These are phyloP conservation scores for Amanita fuliginea DNA, from an alignment of 768 basidiomycete species.

Conservation along the genomic window DNA sequence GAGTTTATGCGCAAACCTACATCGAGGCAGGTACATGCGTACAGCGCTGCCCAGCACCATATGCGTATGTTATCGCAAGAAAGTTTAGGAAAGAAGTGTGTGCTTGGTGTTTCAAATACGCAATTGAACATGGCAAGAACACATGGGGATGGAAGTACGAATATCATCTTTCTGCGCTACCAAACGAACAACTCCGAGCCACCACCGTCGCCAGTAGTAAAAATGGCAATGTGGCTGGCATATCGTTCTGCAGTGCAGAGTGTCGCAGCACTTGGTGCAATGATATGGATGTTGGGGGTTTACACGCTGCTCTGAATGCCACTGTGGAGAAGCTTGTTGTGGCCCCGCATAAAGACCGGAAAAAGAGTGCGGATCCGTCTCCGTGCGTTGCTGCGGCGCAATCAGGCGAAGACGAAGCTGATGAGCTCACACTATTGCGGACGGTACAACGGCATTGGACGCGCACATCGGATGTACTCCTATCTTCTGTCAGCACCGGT, in stretches of 20 bases:
- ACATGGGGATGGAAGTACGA: slow-evolving; percentile 33
- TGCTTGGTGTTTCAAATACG: slow-evolving; percentile 52
- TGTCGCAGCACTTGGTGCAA: slow-evolving; percentile 34
- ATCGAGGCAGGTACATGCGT: slow-evolving; percentile 34
- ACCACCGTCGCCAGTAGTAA: too few species aligned
- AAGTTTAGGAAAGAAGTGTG: slow-evolving; percentile 61
- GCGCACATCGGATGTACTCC: neutral
- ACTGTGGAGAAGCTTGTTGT: neutral
- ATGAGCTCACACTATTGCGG: neutral
- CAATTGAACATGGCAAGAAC: slow-evolving; percentile 36
- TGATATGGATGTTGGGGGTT: slow-evolving; percentile 1
- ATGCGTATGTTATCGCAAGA: slow-evolving; percentile 46
- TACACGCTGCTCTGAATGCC: neutral
- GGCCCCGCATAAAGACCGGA: neutral
- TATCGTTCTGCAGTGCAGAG: slow-evolving; percentile 44
- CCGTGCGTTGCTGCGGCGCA: neutral
- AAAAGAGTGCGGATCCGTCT: neutral
- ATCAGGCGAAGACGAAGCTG: neutral
- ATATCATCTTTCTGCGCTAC: too few species aligned
- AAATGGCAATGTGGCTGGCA: too few species aligned
- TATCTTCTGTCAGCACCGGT: neutral
- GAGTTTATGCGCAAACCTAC: slow-evolving; percentile 32
- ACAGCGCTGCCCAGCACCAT: slow-evolving; percentile 35
- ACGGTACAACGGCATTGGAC: neutral
- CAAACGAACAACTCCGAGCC: too few species aligned